These are phyloP conservation scores for Kwoniella mangroviensis DNA, from an alignment of 768 basidiomycete genomes.

Conservation along the genomic window DNA sequence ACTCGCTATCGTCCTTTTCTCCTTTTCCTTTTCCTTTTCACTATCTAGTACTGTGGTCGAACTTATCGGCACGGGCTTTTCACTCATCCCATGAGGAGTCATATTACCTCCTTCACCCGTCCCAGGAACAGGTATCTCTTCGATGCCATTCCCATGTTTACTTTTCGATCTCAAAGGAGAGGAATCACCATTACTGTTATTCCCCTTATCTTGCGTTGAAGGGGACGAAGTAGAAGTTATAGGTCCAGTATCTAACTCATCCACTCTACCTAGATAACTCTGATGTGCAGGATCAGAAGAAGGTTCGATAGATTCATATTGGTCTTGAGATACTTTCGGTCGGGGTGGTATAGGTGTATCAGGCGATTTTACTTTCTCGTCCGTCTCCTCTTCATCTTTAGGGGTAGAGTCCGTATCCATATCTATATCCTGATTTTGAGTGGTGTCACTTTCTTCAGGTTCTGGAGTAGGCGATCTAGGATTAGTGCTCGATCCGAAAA, in stretches of 20 bases:
- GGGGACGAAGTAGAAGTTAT: constrained; percentile 15
- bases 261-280: constrained; percentile 55
- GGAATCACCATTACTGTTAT: neutral
- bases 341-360: constrained; percentile 11
- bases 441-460: constrained; percentile 32
- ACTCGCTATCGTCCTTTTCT: constrained; percentile 35
- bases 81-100: constrained; percentile 55
- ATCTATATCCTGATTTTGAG: constrained; percentile 14
- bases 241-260: constrained; percentile 58
- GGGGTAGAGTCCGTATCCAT: constrained; percentile 1
- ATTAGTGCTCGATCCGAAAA: constrained; percentile 15
- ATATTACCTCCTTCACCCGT: constrained; percentile 54
- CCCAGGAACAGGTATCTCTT: constrained; percentile 30
- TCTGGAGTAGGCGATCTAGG: constrained; percentile 44
- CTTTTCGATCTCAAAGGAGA: constrained; percentile 6
- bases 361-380: neutral
- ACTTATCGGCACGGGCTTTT: constrained; percentile 51
- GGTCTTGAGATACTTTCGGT: constrained; percentile 19
- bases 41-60: constrained; percentile 43
- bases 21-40: constrained; percentile 13
- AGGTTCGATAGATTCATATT: constrained; percentile 16
- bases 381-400: neutral
- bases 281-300: constrained; percentile 44
- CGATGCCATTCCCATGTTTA: constrained; percentile 5
- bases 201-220: neutral